Conservation (phyloP, 78 protist species). For the Dictyostelium intermedium region DNA sequence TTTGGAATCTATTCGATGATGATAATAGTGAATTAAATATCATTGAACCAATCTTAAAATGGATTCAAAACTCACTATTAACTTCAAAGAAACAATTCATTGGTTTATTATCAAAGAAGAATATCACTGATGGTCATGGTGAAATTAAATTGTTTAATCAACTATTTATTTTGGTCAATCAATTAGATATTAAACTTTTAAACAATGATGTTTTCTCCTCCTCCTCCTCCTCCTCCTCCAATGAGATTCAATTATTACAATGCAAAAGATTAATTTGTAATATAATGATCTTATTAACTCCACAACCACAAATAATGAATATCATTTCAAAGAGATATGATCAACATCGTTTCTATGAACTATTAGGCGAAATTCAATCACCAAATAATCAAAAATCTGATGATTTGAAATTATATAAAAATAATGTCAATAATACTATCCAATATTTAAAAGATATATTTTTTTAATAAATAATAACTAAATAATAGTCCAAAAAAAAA, state of each 20-base stretch:
- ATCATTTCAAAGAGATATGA: neutral
- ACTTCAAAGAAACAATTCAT: neutral
- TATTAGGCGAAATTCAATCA: neutral
- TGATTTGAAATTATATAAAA: neutral
- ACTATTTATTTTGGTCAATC: neutral
- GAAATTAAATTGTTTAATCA: neutral
- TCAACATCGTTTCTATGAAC: neutral
- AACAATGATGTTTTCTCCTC: neutral
- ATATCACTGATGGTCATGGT: neutral
- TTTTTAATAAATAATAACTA: neutral
- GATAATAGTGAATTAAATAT: neutral
- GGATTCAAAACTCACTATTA: slow-evolving; percentile 1
- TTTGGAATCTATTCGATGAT: neutral
- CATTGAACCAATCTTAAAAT: neutral
- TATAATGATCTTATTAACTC: neutral
- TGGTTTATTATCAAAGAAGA: neutral
- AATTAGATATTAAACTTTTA: neutral
- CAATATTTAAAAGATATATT: neutral
- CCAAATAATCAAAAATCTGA: neutral
- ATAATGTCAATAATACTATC: neutral
- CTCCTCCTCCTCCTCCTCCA: too few species aligned
- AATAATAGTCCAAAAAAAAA: neutral
- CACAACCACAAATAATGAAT: neutral
- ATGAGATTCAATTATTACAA: neutral
- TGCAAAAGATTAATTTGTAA: neutral